Evolutionary conservation across 441 rosid species (phyloP), one percentile per base, ranked within the genome.

Genomic region (Breynia disticha): DNA sequence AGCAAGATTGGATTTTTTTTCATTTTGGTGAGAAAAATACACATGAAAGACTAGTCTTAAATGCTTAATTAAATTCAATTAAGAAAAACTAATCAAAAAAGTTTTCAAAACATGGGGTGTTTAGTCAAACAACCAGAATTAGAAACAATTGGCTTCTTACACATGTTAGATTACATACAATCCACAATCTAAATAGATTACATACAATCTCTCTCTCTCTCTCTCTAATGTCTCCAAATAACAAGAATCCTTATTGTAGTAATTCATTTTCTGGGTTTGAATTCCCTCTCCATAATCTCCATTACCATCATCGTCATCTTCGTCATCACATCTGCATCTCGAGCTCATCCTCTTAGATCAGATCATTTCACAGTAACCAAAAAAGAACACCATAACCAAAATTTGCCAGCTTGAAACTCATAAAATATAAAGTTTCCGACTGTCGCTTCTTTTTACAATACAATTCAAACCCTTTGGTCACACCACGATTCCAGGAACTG

Each of bases 331-430:
- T 14, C 46, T 61, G 16, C 45, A 5, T 28, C 35, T 28, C 35
- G 67, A 66, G 70, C 77, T 68, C 78, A 64, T 56, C 82, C 84
- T 70, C 69, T 59, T 67, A 71, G 71, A 72, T 72, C 74, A 80
- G 82, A 72, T 78, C 84, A 70, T 59, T 57, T 59, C 62, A 48
- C 65, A 61, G 59, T 54, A 57, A 48, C 65, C 74, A 68, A 66
- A 57, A n/a, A n/a, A n/a, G n/a, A 60, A 56, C 46, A 42, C 67
- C 63, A 3, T 8, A 28, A 38, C 35, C 22, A 16, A 49, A 54
- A 39, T 32, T n/a, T 16, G 9, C 5, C 16, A 2, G 13, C 44
- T 41, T 41, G 44, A 15, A 4, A 13, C 44, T 41, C 44, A 2
- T 37, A 1, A 11, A 41, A 41, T 5, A 28, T 0, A 28, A 28